phyloP scores from a whole-genome alignment of 768 basidiomycete species.

The Suillus placidus region DNA sequence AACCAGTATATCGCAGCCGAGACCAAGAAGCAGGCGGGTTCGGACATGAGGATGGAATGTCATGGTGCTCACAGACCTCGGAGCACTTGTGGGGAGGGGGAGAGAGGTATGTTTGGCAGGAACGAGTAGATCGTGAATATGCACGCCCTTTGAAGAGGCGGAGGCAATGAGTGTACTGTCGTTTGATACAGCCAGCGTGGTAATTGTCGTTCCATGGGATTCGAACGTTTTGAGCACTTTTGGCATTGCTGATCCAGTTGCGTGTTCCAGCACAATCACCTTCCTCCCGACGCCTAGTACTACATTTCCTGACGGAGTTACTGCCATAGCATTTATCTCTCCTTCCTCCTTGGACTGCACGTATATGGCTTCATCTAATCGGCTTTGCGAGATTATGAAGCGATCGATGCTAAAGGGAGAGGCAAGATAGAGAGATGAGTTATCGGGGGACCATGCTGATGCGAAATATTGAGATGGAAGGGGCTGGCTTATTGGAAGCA shows the following conservation, averaged over 20 bases:
- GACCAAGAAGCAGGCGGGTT: conserved; percentile 59
- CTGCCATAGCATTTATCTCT: conserved; percentile 33
- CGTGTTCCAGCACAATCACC: conserved; percentile 54
- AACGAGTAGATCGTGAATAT: conserved; percentile 61
- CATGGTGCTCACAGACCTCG: conserved; percentile 48
- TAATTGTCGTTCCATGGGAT: conserved; percentile 53
- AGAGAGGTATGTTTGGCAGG: conserved; percentile 54
- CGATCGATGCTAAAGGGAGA: conserved; percentile 49
- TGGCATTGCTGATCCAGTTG: conserved; percentile 28
- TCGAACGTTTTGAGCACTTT: conserved; percentile 52
- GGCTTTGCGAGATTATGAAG: conserved; percentile 52
- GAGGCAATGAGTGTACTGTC: conserved; percentile 61
- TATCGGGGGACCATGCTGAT: conserved; percentile 61
- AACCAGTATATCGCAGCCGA: conserved; percentile 54
- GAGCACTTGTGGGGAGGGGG: conserved; percentile 41
- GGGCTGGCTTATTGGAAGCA: conserved; percentile 36
- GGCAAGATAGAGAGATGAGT: conserved; percentile 55
- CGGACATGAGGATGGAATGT: conserved; percentile 65
- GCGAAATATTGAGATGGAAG: conserved; percentile 28
- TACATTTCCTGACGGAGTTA: conserved; percentile 41
- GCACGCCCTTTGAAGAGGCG: conserved; percentile 51
- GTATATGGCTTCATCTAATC: conserved; percentile 46
- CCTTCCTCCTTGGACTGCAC: conserved; percentile 25
- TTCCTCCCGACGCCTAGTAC: conserved; percentile 50
- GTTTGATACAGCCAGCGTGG: conserved; percentile 59